These are phyloP conservation scores for Tolypocladium paradoxum DNA, from an alignment of 2,329 filamentous ascomycete species.

Conservation along the genomic window DNA sequence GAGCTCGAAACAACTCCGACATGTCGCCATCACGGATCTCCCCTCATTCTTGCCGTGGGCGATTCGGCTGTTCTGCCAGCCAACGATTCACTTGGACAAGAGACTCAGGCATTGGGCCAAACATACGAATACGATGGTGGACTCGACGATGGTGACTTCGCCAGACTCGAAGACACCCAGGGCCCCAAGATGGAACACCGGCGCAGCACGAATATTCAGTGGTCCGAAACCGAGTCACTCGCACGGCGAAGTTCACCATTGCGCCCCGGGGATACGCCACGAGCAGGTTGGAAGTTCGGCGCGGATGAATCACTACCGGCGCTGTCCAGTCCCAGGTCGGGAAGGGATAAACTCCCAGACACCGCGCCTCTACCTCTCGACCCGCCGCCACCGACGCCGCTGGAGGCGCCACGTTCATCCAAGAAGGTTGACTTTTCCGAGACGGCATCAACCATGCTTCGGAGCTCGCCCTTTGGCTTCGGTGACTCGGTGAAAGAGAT, in stretches of 20 bases:
- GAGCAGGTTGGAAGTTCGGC: conserved; percentile 13
- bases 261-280: conserved; percentile 4
- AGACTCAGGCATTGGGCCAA: not conserved
- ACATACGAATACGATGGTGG: not conserved
- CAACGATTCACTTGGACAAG: not conserved
- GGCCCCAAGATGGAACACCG: not conserved
- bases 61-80: not conserved
- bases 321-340: conserved; percentile 17
- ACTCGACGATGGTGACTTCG: not conserved
- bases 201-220: not conserved
- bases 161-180: not conserved
- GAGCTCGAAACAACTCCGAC: conserved; percentile 24
- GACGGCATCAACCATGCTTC: conserved; percentile 20
- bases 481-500: conserved; percentile 4
- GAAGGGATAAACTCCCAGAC: conserved; percentile 15
- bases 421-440: conserved; percentile 21
- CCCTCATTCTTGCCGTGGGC: not conserved
- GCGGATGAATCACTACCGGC: conserved; percentile 8
- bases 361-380: conserved; percentile 16
- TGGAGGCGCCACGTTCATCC: not conserved
- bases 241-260: conserved; percentile 20
- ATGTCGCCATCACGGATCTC: conserved; percentile 12
- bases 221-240: conserved; percentile 7
- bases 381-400: not conserved
- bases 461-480: conserved; percentile 17